phyloP scores from a whole-genome alignment of 2,329 filamentous ascomycete genomes.

The Trichoderma brevicompactum region DNA sequence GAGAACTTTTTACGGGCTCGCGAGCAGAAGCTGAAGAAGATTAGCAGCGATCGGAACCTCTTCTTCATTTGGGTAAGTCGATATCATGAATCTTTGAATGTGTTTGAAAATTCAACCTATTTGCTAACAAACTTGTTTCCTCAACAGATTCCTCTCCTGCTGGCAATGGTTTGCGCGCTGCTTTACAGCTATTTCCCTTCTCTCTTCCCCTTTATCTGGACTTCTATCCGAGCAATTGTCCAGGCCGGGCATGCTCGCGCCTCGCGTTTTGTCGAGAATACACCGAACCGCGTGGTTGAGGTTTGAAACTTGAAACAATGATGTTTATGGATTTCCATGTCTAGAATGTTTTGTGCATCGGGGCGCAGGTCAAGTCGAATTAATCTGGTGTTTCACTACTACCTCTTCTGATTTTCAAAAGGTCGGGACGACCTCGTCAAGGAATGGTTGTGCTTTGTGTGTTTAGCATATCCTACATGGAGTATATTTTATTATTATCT shows the following conservation, averaged over 20 bases:
- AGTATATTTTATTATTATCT: too few relatives aligned
- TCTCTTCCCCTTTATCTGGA: slow-evolving; percentile 46
- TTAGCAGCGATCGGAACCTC: slow-evolving; percentile 66
- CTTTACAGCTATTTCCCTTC: slow-evolving; percentile 57
- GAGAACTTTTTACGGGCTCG: slow-evolving; percentile 65
- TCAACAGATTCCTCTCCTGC: slow-evolving; percentile 54
- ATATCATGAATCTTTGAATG: not conserved
- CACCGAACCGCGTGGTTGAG: slow-evolving; percentile 31
- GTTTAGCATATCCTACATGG: too few relatives aligned
- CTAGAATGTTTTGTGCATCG: slow-evolving; percentile 32
- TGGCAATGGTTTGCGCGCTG: slow-evolving; percentile 55
- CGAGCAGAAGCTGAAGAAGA: slow-evolving; percentile 64
- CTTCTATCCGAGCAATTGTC: slow-evolving; percentile 41
- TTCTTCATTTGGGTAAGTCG: slow-evolving; percentile 71
- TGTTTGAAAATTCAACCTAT: not conserved
- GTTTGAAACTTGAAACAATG: too few relatives aligned
- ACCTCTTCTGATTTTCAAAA: not conserved
- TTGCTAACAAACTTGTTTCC: slow-evolving; percentile 34
- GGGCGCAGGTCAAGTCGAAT: not conserved
- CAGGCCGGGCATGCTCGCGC: slow-evolving; percentile 36
- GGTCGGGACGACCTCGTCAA: too few relatives aligned
- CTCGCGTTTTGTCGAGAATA: slow-evolving; percentile 36
- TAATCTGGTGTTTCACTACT: not conserved
- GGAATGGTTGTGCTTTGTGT: too few relatives aligned
- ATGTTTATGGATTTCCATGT: slow-evolving; percentile 28